A percentile compares a stretch with the other conserved stretches of the same genome.
Conservation (phyloP, 805 yeast genomes). For the Candida railenensis region DNA sequence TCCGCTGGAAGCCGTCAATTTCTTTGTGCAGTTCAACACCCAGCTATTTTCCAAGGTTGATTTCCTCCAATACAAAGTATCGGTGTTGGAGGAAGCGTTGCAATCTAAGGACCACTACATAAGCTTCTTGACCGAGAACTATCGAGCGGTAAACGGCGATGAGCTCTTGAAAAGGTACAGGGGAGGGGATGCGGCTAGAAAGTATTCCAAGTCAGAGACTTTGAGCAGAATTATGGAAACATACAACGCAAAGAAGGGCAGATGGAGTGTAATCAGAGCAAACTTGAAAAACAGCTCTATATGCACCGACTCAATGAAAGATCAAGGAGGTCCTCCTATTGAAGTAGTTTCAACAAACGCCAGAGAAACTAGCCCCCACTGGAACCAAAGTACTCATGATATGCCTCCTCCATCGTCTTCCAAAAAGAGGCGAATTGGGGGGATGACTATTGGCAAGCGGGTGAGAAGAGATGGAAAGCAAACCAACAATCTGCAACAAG, state of each 20-base stretch:
- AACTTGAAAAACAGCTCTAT: neutral
- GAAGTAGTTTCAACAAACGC: too few species aligned
- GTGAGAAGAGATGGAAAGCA: neutral
- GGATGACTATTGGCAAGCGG: conserved; percentile 3
- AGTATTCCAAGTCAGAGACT: conserved; percentile 8
- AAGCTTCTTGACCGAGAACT: conserved; percentile 32
- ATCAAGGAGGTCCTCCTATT: too few species aligned
- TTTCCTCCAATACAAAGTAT: conserved; percentile 16
- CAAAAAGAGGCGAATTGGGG: conserved; percentile 2
- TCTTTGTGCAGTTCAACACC: conserved; percentile 18
- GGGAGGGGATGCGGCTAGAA: conserved; percentile 10
- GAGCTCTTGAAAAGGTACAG: conserved; percentile 30
- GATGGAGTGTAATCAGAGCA: neutral
- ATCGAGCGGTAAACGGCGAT: conserved; percentile 31
- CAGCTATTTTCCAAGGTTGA: conserved; percentile 22
- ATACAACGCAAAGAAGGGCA: neutral
- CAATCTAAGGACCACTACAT: conserved; percentile 30
- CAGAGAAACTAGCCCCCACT: too few species aligned
- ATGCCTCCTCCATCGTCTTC: conserved; percentile 6
- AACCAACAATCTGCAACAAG: neutral
- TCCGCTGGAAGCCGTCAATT: conserved; percentile 5
- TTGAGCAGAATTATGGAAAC: neutral
- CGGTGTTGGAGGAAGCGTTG: conserved; percentile 19
- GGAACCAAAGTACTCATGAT: too few species aligned
- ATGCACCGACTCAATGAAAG: neutral